Base-by-base conservation (phyloP, 2,329 filamentous ascomycete genomes). In the Neoascochyta sp. region DNA sequence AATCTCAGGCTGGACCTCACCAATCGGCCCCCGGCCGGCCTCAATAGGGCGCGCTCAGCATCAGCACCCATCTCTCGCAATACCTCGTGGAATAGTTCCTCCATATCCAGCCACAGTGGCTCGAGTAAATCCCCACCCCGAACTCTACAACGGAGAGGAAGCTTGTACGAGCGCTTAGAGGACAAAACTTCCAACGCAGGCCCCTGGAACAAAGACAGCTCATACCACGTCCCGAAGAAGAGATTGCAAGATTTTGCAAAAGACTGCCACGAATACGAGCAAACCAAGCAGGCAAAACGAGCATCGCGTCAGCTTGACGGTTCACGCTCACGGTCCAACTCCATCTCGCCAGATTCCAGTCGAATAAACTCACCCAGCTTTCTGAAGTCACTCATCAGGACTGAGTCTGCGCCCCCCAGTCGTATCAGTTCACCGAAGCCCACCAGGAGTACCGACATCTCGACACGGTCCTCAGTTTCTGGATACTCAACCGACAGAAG, bases 261-360 rank as follows among this genome's bases (percentile, higher is more conserved):
- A 14, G 16, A 30, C 9, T 35, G 13, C 5, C 19, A 16, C 11
- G 24, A 17, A 9, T 26, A 29, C 15, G 33, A 28, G 12, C 16
- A 27, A 24, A 36, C 22, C 21, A 28, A 30, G 27, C 11, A 42
- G 32, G 25, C 18, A 28, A 19, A 31, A 29, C 25, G 30, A 43
- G 9, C 31, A 29, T 14, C 36, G 34, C 44, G 44, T 9, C 42
- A 52, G 16, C 24, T 53, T 3, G 47, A 53, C 47, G 47, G 47
- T n/a, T 45, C 47, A 9, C 41, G 33, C 10, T 44, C 47, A 7
- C 41, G 41, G 24, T 45, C 48, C 10, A 34, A 18, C 17, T 40
- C 40, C 22, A 11, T 41, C 9, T 41, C 42, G 8, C 39, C 41
- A 12, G 27, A 34, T 21, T 20, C 38, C 24, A 33, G 33, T 26